These are phyloP conservation scores for Solanum paucissectum DNA, from an alignment of 257 asterid genomes.

Conservation along the genomic window DNA sequence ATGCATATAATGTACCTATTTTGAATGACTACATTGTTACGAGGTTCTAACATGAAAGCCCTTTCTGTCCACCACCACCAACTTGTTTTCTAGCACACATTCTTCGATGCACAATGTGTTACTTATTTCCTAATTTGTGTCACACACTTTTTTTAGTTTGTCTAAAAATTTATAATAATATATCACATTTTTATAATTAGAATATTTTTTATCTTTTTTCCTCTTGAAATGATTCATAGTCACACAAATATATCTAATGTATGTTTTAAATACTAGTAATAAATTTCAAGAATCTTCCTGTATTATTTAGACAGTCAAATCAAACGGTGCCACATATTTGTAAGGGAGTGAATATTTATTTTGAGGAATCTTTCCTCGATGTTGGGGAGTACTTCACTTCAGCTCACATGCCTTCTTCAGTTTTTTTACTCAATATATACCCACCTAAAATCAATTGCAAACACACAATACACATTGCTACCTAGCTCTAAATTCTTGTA, in stretches of 20 bases:
- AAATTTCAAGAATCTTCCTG: too few relatives aligned
- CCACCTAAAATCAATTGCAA: background rate
- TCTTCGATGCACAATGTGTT: background rate
- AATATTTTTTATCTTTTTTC: too few relatives aligned
- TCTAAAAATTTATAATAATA: too few relatives aligned
- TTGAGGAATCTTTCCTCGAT: conserved; percentile 41
- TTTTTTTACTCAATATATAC: conserved; percentile 32
- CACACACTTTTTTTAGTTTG: too few relatives aligned
- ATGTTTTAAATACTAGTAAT: too few relatives aligned
- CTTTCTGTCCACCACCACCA: background rate
- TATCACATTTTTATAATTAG: too few relatives aligned
- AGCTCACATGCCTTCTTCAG: conserved; percentile 31
- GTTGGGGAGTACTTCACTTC: conserved; percentile 7
- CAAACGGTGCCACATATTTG: background rate
- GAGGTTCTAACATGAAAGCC: background rate
- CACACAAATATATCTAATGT: too few relatives aligned
- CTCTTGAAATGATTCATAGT: too few relatives aligned
- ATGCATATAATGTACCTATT: background rate
- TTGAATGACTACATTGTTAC: background rate
- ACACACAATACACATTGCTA: background rate
- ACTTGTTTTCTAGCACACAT: background rate
- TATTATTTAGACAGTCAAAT: too few relatives aligned
- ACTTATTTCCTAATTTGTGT: too few relatives aligned
- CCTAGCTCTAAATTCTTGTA: background rate
- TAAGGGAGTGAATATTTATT: background rate